Base-by-base conservation (phyloP, 1,284 basidiomycete genomes). In the Athelia psychrophila region DNA sequence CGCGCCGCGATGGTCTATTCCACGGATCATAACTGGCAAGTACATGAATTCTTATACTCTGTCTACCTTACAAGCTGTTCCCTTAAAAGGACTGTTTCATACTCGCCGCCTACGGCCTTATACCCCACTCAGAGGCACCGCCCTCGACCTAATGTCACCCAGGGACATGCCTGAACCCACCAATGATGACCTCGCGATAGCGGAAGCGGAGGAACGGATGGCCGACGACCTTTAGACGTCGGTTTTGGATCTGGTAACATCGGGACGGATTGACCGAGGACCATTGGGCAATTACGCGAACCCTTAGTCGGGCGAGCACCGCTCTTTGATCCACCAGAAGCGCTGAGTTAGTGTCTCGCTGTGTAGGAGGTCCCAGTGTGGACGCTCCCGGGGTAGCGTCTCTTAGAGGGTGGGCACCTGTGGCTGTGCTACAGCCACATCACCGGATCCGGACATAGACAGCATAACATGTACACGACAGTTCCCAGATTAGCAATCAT, bases 31-130 rank as follows among this genome's bases (percentile, higher is more conserved):
- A 23, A 44, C 35, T 13, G 23, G 35, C 8, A 38, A 50, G 12
- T 13, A 50, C 3, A 33, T 54, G 2, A 64, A 67, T 51, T 65
- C 60, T 1, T 67, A 66, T 54, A 40, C 20, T 10, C 52, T 66
- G 6, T 30, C 59, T 35, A 56, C 47, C 2, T 30, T 61, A 5
- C 48, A 55, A 10, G 60, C 44, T 9, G 23, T 2, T 8, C 40
- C 53, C 12, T 47, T 62, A 19, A 27, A 33, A 12, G 56, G 60
- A 0, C 18, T 27, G 12, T 63, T 59, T 50, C 56, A 56, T 50
- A 56, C 63, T 0, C 13, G 61, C 13, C 47, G 61, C 9, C 54
- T 67, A 12, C 49, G 60, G 16, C 6, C 15, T 5, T 60, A 59
- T 45, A 51, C 40, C 15, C 60, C 58, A 23, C 30, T 36, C 24